Percentiles rank a stretch among this genome's conserved stretches.
These are phyloP conservation scores for Paraphaeosphaeria minitans DNA, from an alignment of 2,329 filamentous ascomycete genomes.

Conservation along the genomic window DNA sequence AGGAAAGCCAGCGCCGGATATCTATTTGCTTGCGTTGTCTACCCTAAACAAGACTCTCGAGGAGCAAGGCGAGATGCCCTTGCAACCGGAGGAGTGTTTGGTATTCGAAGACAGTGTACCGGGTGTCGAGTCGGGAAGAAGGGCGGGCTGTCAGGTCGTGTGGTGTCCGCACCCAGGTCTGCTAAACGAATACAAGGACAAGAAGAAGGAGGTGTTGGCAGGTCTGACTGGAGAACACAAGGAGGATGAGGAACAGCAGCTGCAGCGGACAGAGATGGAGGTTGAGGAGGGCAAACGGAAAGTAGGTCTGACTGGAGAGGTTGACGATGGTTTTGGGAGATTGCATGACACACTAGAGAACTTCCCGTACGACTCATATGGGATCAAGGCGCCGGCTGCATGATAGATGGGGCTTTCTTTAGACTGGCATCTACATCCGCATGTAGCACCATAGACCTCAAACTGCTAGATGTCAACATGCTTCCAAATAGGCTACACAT, in stretches of 20 bases:
- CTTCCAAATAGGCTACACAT: neutral
- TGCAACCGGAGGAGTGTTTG: slow-evolving; percentile 84
- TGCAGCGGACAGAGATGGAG: slow-evolving; percentile 44
- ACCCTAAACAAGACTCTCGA: slow-evolving; percentile 78
- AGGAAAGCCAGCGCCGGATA: slow-evolving; percentile 95
- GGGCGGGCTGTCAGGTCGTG: slow-evolving; percentile 92
- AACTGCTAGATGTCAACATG: neutral
- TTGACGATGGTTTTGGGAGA: slow-evolving; percentile 66
- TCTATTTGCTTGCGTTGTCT: slow-evolving; percentile 84
- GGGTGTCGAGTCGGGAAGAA: slow-evolving; percentile 85
- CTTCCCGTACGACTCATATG: slow-evolving; percentile 66
- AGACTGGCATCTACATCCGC: neutral
- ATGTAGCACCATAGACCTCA: neutral
- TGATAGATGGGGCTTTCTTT: neutral
- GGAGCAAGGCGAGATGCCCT: slow-evolving; percentile 62
- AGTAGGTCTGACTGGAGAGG: slow-evolving; percentile 56
- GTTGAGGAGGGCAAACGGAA: slow-evolving; percentile 46
- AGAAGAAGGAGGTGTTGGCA: slow-evolving; percentile 81
- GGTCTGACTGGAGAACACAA: slow-evolving; percentile 76
- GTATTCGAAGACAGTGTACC: slow-evolving; percentile 97
- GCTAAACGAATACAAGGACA: slow-evolving; percentile 73
- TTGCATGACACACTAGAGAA: slow-evolving; percentile 59
- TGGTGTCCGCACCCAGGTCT: slow-evolving; percentile 89
- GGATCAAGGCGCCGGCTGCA: slow-evolving; percentile 49
- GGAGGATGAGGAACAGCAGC: slow-evolving; percentile 54